phyloP scores from a whole-genome alignment of 2,329 filamentous ascomycete genomes.

The Trichophyton verrucosum region DNA sequence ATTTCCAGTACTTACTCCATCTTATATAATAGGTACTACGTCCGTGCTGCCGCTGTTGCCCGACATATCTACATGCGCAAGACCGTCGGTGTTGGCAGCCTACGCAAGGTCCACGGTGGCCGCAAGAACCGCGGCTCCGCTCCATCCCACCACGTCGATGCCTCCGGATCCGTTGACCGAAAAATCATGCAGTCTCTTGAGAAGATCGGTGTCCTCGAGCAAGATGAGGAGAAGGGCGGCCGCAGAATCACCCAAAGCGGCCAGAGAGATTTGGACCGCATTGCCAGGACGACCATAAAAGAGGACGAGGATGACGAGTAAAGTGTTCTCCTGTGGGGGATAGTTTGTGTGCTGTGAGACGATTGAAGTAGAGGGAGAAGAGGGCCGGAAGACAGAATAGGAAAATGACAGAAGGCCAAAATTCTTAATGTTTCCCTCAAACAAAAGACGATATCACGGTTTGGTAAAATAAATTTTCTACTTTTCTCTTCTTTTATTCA shows the following conservation, averaged over 20 bases:
- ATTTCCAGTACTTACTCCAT: background rate
- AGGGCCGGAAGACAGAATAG: background rate
- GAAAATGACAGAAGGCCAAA: background rate
- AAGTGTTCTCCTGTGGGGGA: constrained; percentile 1
- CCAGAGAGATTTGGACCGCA: constrained; percentile 97
- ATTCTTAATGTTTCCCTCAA: background rate
- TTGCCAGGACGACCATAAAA: constrained; percentile 58
- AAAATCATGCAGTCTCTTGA: constrained; percentile 95
- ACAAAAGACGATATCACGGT: constrained; percentile 1
- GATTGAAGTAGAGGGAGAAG: constrained; percentile 1
- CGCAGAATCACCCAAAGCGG: constrained; percentile 95
- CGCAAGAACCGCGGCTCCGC: constrained; percentile 93
- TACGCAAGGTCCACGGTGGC: constrained; percentile 90
- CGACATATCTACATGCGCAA: constrained; percentile 99
- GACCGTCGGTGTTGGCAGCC: constrained; percentile 94
- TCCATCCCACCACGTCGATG: constrained; percentile 90
- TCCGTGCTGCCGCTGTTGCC: constrained; percentile 85
- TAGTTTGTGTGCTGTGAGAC: background rate
- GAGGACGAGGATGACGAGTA: constrained; percentile 31
- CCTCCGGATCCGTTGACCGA: constrained; percentile 89
- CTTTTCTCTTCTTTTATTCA: background rate
- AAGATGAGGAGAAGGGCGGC: constrained; percentile 96
- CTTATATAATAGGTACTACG: constrained; percentile 45
- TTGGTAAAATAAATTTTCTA: constrained; percentile 2
- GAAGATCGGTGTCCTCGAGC: constrained; percentile 98